These are phyloP conservation scores for Pascua sp. DNA, from an alignment of 1,284 basidiomycete species.

Conservation along the genomic window DNA sequence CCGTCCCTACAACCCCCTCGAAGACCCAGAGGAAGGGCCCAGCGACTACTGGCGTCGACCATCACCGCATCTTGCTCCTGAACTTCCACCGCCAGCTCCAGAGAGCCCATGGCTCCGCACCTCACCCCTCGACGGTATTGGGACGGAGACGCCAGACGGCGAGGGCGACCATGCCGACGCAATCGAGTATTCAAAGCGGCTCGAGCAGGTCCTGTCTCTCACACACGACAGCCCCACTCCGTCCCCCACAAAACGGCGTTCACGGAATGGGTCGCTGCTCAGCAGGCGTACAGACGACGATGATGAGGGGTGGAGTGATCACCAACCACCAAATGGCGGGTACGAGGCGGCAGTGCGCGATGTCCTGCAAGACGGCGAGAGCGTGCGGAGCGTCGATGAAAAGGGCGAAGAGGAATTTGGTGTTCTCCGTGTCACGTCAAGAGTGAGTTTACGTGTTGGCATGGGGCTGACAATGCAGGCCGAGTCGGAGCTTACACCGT, in stretches of 20 bases:
- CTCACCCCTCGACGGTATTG: background rate
- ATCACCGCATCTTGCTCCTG: slow-evolving; percentile 6
- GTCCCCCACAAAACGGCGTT: slow-evolving; percentile 9
- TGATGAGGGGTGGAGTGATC: slow-evolving; percentile 25
- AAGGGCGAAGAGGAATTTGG: slow-evolving; percentile 35
- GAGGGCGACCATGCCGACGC: slow-evolving; percentile 10
- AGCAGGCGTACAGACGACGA: slow-evolving; percentile 1
- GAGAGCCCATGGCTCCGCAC: slow-evolving; percentile 8
- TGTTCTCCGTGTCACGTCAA: slow-evolving; percentile 11
- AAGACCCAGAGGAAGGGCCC: slow-evolving; percentile 14
- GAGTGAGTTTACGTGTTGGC: slow-evolving; percentile 30
- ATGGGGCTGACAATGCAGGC: slow-evolving; percentile 33
- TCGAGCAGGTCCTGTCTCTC: slow-evolving; percentile 16
- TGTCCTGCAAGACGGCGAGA: slow-evolving; percentile 19
- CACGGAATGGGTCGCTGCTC: background rate
- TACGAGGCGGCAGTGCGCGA: slow-evolving; percentile 23
- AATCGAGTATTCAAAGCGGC: slow-evolving; percentile 17
- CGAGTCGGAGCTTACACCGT: slow-evolving; percentile 52
- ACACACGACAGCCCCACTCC: slow-evolving; percentile 3
- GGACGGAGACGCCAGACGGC: slow-evolving; percentile 2
- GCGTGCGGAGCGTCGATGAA: background rate
- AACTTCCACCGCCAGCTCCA: background rate
- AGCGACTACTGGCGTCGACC: slow-evolving; percentile 23
- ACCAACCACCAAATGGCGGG: slow-evolving; percentile 16
- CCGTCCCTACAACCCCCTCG: slow-evolving; percentile 1